These are phyloP conservation scores for Fomitopsis schrenkii DNA, from an alignment of 1,284 basidiomycete species.

Conservation along the genomic window DNA sequence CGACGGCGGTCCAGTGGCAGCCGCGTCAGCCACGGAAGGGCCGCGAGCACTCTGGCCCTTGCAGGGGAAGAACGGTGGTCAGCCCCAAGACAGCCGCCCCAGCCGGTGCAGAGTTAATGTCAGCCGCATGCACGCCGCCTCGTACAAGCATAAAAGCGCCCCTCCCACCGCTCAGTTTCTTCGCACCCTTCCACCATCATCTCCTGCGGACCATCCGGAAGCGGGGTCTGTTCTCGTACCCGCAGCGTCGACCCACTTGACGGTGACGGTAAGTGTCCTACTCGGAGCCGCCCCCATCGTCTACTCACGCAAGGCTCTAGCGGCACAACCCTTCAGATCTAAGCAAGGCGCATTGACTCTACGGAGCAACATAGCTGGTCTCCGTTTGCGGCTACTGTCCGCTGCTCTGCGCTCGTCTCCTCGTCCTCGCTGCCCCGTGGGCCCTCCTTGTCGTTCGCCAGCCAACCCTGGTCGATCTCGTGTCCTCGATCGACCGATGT, in stretches of 20 bases:
- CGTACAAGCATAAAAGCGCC: background rate
- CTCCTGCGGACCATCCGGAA: background rate
- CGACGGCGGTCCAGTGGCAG: too few species aligned
- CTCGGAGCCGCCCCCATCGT: too few species aligned
- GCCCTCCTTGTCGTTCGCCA: constrained; percentile 2
- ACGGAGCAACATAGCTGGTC: background rate
- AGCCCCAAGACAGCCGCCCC: too few species aligned
- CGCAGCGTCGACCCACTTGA: background rate
- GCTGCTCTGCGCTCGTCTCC: background rate
- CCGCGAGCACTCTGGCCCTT: too few species aligned
- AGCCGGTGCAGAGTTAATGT: background rate
- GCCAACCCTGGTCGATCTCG: background rate
- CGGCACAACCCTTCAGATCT: too few species aligned
- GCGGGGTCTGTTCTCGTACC: background rate
- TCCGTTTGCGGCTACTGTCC: background rate
- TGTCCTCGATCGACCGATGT: background rate
- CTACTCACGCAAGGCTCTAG: background rate
- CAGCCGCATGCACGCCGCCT: background rate
- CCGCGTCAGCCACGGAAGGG: too few species aligned
- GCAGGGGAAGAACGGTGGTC: too few species aligned
- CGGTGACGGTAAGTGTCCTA: background rate
- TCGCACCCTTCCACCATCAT: background rate
- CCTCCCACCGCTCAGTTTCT: background rate
- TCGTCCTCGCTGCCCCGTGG: background rate
- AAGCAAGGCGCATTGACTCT: background rate